Base-by-base conservation (phyloP, 208 protist genomes). In the Wallacemonas collosoma region DNA sequence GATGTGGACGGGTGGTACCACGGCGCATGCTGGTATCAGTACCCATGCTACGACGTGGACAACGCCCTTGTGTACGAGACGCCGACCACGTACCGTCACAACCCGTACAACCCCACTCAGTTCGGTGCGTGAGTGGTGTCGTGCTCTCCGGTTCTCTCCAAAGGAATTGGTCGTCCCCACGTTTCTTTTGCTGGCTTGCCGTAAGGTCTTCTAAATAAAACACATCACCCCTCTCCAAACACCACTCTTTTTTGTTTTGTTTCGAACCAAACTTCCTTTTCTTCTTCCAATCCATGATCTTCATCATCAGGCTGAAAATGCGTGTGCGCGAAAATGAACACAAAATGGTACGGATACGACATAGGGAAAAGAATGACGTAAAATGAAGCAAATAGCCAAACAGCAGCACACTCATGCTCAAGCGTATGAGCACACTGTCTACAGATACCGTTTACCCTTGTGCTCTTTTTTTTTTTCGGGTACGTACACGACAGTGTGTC, bases 41-140 rank as follows among this genome's bases (percentile, higher is more conserved):
- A 55, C 48, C 53, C 44, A 7, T 48, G 48, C 68, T 54, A 62
- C 41, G 68, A 72, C 50, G 55, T 12, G 55, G 39, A 12, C 55
- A 62, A 43, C 51, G 66, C 38, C 8, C 5, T 48, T 15, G 51
- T 71, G 39, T 71, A 50, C 45, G 51, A 58, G 35, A 3, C 51
- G 4, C 71, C 47, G 6, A 56, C 58, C 44, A 70, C 70, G 61
- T 82, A 75, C 68, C 76, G 77, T 57, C 54, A 75, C 58, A 80
- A 86, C 51, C 81, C 81, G 39, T 86, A 86, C 71, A 73, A 53
- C 12, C 58, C 17, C 47, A 12, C 76, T 12, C 36, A 61, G 36
- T 72, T 72, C 26, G 36, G 26, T 47, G 14, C 38, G 7, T 50
- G 12, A 50, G 45, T 12, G 45, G 45, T 12, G 45, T 26, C 45